Evolutionary conservation across 495 filamentous ascomycete genomes (phyloP).

Genomic region (Polyplosphaeria fusca): DNA sequence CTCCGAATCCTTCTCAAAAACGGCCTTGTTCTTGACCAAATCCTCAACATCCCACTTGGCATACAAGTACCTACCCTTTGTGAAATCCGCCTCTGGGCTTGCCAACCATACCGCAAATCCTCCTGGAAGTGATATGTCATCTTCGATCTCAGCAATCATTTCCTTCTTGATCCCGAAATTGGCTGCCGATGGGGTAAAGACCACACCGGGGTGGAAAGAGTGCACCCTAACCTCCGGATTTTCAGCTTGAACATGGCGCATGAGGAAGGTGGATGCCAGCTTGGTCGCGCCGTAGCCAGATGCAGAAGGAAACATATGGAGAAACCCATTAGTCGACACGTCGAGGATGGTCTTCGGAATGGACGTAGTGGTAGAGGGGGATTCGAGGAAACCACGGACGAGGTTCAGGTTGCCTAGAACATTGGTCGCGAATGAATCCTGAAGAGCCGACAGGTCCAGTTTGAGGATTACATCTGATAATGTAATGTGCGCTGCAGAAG

Average conservation of each 20-base stretch:
- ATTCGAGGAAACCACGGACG: neutral
- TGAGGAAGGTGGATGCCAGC: neutral
- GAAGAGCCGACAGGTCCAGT: neutral
- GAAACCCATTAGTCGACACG: conserved; percentile 26
- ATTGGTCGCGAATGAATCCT: conserved; percentile 2
- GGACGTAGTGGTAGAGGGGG: neutral
- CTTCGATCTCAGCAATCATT: neutral
- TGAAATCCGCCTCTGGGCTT: conserved; percentile 48
- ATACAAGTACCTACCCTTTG: conserved; percentile 49
- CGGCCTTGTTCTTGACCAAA: conserved; percentile 29
- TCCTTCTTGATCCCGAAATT: neutral
- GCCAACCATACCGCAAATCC: conserved; percentile 48
- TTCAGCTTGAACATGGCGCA: neutral
- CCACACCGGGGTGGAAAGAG: conserved; percentile 4
- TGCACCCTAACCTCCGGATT: conserved; percentile 1
- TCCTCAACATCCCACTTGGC: conserved; percentile 57
- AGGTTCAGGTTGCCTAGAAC: conserved; percentile 8
- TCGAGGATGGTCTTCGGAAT: neutral
- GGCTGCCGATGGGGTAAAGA: neutral
- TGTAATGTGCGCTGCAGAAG: neutral
- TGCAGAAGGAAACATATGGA: conserved; percentile 1
- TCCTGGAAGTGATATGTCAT: neutral
- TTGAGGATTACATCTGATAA: neutral
- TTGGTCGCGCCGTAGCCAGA: neutral
- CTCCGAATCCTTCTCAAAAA: neutral